Base-by-base conservation (phyloP, 2,329 filamentous ascomycete species). In the Claviceps humidiphila region DNA sequence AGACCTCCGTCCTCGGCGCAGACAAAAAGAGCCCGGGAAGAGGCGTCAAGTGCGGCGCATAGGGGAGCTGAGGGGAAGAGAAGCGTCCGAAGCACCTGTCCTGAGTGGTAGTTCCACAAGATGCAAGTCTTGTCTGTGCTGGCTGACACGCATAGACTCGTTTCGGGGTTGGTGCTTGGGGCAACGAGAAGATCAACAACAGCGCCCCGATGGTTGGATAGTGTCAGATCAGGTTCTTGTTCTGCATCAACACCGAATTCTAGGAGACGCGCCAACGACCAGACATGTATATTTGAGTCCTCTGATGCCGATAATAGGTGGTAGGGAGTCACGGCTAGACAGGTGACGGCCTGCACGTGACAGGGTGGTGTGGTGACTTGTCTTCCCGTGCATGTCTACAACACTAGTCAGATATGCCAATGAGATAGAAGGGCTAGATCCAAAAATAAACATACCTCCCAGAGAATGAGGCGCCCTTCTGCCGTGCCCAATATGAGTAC, bases 241-340 rank as follows among this genome's bases (percentile, higher is more conserved):
- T 77, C 76, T 51, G 71, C 72, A 49, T 72, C 72, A 22, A 72
- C 68, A 57, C 76, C 70, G 52, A 80, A 68, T 55, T 81, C 77
- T 2, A 96, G 75, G 11, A 97, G 78, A 24, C 77, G 76, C 3
- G 85, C 75, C 50, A 96, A 69, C 1, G 88, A 88, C 93, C 93
- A 98, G 55, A 97, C 84, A 67, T 95, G 88, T 56, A 96, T 77
- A 65, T 88, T 95, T 50, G 89, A 87, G 71, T 98, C 93, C 59
- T 84, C 79, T 2, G 87, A 91, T 42, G 84, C 88, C 1, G 86
- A 87, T 49, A 93, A 74, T 50, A 93, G 68, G 67, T 89, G 84
- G 60, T 81, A 81, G 47, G 81, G 84, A 43, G 83, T 85, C 11
- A 82, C 78, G 40, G 80, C 82, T 52, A 97, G 72, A 63, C 82